Percentiles rank a stretch among this genome's conserved stretches.
Evolutionary conservation across 2,329 filamentous ascomycete species (phyloP).

Genomic region (Hymenoscyphus occultus): DNA sequence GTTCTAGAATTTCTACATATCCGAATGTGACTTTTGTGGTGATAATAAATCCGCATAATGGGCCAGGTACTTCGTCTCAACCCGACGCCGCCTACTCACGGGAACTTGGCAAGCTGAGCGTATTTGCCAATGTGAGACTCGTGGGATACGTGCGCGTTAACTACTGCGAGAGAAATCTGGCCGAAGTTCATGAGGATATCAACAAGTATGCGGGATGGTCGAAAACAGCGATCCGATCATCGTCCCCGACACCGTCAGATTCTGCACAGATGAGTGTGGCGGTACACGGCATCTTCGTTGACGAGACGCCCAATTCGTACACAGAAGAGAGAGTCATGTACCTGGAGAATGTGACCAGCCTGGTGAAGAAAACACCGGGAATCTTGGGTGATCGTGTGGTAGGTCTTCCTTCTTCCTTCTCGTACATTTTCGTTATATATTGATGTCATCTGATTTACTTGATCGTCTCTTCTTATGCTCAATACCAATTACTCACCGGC

Average conservation of each 20-base stretch:
- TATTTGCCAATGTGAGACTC: constrained; percentile 37
- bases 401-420: background rate
- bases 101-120: constrained; percentile 37
- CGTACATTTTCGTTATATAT: background rate
- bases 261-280: constrained; percentile 12
- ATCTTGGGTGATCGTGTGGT: constrained; percentile 12
- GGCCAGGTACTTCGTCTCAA: constrained; percentile 34
- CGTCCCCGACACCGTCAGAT: background rate
- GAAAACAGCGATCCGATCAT: background rate
- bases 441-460: background rate
- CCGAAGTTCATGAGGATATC: constrained; percentile 37
- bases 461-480: background rate
- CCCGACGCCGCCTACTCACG: constrained; percentile 37
- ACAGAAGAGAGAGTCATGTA: constrained; percentile 10
- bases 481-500: background rate
- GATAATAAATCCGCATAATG: constrained; percentile 31
- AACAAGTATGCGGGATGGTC: constrained; percentile 35
- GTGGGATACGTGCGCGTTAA: constrained; percentile 41
- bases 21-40: constrained; percentile 28
- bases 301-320: constrained; percentile 17
- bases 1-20: constrained; percentile 20
- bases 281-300: constrained; percentile 24
- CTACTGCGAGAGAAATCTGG: constrained; percentile 34
- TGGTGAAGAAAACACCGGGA: constrained; percentile 13
- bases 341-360: constrained; percentile 13